Evolutionary conservation across 176 grass and related monocot genomes (phyloP).

Genomic region (Carex cristatella): DNA sequence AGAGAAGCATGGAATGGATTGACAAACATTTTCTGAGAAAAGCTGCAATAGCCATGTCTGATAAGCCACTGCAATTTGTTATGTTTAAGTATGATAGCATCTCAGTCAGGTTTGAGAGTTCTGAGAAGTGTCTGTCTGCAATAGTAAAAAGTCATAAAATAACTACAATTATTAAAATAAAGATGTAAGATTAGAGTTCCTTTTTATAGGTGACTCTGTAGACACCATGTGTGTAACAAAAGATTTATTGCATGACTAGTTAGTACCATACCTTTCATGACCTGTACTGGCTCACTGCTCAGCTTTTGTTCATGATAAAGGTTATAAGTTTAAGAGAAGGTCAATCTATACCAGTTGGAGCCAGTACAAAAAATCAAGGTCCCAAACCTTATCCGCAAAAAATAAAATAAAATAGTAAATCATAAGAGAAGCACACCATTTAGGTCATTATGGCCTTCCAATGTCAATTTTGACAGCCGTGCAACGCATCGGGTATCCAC

Average conservation of each 20-base stretch:
- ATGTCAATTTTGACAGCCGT: not conserved
- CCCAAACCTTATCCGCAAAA: not conserved
- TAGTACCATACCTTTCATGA: not conserved
- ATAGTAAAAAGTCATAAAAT: not conserved
- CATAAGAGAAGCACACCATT: conserved; percentile 8
- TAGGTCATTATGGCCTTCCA: conserved; percentile 8
- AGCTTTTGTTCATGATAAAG: not conserved
- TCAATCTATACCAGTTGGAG: not conserved
- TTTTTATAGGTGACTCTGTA: not conserved
- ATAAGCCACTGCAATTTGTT: conserved; percentile 8
- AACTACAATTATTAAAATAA: not conserved
- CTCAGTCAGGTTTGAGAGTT: conserved; percentile 7
- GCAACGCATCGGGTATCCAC: not conserved
- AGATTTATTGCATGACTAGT: not conserved
- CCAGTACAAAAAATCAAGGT: not conserved
- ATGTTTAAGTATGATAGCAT: conserved; percentile 5
- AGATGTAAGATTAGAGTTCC: not conserved
- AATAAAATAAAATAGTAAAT: not conserved
- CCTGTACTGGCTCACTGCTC: not conserved
- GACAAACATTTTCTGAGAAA: conserved; percentile 17
- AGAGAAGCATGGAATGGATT: conserved; percentile 8
- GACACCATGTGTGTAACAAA: not conserved
- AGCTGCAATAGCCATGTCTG: not conserved
- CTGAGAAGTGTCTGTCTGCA: not conserved
- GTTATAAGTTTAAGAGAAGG: not conserved